phyloP scores from a whole-genome alignment of 495 filamentous ascomycete species.

The Daldinia caldariorum region DNA sequence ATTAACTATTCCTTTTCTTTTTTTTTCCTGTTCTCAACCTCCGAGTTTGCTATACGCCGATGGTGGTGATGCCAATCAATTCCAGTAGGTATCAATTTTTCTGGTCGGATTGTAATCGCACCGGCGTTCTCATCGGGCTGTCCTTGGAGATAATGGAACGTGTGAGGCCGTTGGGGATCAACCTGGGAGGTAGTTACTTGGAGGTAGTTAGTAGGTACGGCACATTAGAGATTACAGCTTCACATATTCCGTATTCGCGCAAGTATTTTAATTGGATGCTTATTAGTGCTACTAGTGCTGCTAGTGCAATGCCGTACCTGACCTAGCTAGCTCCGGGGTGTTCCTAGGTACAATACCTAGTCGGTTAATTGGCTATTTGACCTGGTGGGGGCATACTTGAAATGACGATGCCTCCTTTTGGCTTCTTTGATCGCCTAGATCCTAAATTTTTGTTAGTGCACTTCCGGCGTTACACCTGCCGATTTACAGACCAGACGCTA shows the following conservation, averaged over 20 bases:
- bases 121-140: conserved; percentile 23
- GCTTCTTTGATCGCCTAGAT: conserved; percentile 7
- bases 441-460: conserved; percentile 25
- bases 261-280: conserved; percentile 9
- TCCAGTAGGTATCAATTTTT: background rate
- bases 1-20: background rate
- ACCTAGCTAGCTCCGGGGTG: conserved; percentile 13
- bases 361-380: conserved; percentile 6
- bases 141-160: conserved; percentile 11
- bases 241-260: background rate
- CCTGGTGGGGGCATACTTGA: conserved; percentile 34
- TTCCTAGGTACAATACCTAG: too few species aligned
- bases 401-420: conserved; percentile 44
- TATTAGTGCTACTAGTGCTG: conserved; percentile 1
- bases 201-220: background rate
- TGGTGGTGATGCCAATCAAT: conserved; percentile 7
- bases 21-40: background rate
- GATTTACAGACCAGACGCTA: conserved; percentile 18
- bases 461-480: conserved; percentile 24
- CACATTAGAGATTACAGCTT: too few species aligned
- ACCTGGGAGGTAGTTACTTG: conserved; percentile 16
- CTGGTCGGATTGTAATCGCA: conserved; percentile 16
- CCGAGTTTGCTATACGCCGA: background rate
- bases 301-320: background rate
- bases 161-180: conserved; percentile 16